Evolutionary conservation across 345 rosid genomes (phyloP).

Genomic region (Pistacia integerrima): DNA sequence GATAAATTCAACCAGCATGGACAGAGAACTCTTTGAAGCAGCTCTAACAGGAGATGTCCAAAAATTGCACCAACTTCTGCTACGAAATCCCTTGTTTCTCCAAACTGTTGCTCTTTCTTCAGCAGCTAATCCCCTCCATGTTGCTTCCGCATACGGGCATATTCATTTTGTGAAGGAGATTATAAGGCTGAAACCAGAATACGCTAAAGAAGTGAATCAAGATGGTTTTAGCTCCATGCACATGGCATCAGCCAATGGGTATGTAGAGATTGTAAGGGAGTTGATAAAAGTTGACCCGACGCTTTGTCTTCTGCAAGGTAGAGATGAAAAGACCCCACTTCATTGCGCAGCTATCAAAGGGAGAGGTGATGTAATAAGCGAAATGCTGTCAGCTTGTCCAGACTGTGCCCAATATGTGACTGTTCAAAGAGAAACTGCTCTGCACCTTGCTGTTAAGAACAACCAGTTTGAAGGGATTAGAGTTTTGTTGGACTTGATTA

Average conservation of each 20-base stretch:
- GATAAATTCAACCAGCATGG: slow-evolving; percentile 13
- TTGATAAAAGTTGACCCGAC: slow-evolving; percentile 32
- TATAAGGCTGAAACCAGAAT: slow-evolving; percentile 33
- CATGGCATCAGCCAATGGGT: slow-evolving; percentile 44
- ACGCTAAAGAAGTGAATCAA: slow-evolving; percentile 35
- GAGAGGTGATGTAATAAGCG: slow-evolving; percentile 34
- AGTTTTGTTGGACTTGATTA: slow-evolving; percentile 40
- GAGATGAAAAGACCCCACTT: slow-evolving; percentile 43
- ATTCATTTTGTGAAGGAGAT: slow-evolving; percentile 33
- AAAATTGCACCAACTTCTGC: slow-evolving; percentile 17
- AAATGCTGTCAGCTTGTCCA: slow-evolving; percentile 37
- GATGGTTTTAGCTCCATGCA: slow-evolving; percentile 49
- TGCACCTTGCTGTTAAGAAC: slow-evolving; percentile 45
- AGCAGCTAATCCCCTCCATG: slow-evolving; percentile 27
- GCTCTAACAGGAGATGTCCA: slow-evolving; percentile 27
- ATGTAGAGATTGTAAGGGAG: slow-evolving; percentile 35
- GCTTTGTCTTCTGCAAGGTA: slow-evolving; percentile 34
- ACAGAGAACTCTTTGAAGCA: slow-evolving; percentile 23
- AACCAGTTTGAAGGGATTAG: slow-evolving; percentile 28
- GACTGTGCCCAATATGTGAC: slow-evolving; percentile 41
- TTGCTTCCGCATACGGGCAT: slow-evolving; percentile 35
- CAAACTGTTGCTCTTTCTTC: slow-evolving; percentile 5
- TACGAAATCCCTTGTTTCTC: slow-evolving; percentile 29
- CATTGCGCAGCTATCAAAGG: slow-evolving; percentile 43
- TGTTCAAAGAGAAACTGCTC: slow-evolving; percentile 39